Evolutionary conservation across 352 stramenopile genomes (phyloP), one percentile per base, ranked within the genome.

Genomic region (Globisporangium uncinulatum): DNA sequence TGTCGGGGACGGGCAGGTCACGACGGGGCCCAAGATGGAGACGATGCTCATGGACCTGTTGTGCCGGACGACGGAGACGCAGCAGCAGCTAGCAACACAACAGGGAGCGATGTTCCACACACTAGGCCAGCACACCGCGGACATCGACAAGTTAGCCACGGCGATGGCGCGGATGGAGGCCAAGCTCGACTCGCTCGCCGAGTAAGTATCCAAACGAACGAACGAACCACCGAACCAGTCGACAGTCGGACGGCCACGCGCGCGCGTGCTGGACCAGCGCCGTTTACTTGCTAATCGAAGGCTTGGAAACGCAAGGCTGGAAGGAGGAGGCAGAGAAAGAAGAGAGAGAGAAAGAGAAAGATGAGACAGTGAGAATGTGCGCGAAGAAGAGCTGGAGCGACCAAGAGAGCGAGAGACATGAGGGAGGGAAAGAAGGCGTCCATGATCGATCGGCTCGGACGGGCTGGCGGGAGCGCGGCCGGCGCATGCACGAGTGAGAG

Each of bases 71-170:
- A 94, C 84, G 54, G 84, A 94, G 66, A 94, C 84, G 32, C 84
- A 94, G 75, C 84, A 94, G 76, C 84, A 94, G 68, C 78, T 94
- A 73, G 84, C 84, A 74, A 92, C 84, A 78, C 84, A 94, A 61
- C 84, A 94, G 68, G 84, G 84, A 68, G 84, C 82, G 31, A 94
- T 94, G 84, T 94, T 94, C 68, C 84, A 94, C 69, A 92, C 82
- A 84, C 71, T 94, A 84, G 80, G 84, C 62, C 84, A 94, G 75
- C 84, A 94, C 69, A 94, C 84, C 57, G 78, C 78, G 65, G 80
- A 94, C 66, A 94, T 94, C 57, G 84, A 94, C 79, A 89, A 89
- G 67, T 74, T 94, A 60, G 77, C 84, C 60, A 83, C 65, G 20
- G 84, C 84, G 48, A 90, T 94, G 75, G 83, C 83, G 77, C 78